Percentiles rank a stretch among this genome's conserved stretches.
phyloP scores from a whole-genome alignment of 352 stramenopile genomes.

The Pythium grandisporangium region DNA sequence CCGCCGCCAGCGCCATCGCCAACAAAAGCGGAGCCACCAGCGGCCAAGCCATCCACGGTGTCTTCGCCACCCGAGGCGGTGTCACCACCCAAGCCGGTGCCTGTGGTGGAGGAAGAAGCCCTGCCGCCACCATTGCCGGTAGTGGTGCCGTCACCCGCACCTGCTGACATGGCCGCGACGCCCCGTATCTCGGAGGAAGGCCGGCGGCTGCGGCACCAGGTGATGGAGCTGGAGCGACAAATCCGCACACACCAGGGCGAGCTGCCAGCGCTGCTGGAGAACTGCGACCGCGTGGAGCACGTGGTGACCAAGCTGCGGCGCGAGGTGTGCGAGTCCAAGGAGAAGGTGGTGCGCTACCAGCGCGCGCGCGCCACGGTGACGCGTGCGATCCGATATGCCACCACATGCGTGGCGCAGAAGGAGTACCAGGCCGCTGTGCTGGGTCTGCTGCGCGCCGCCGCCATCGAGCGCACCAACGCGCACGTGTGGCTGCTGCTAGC shows the following conservation, averaged over 20 bases:
- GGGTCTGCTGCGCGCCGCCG: slow-evolving; percentile 11
- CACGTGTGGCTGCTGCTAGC: slow-evolving; percentile 19
- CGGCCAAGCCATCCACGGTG: no score
- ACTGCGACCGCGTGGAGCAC: slow-evolving; percentile 13
- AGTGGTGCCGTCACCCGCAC: no score
- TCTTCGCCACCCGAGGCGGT: no score
- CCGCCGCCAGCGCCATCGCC: no score
- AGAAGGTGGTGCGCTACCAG: slow-evolving; percentile 14
- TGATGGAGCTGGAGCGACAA: slow-evolving; percentile 18
- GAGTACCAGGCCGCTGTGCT: slow-evolving; percentile 16
- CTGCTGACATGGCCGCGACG: no score
- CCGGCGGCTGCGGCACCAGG: slow-evolving; percentile 9
- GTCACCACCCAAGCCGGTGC: no score
- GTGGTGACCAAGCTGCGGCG: slow-evolving; percentile 3
- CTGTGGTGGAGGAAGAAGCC: no score
- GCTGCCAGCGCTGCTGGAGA: slow-evolving; percentile 12
- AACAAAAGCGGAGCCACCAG: no score
- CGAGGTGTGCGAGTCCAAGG: slow-evolving; percentile 7
- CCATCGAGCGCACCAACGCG: slow-evolving; percentile 17
- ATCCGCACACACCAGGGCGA: slow-evolving; percentile 15
- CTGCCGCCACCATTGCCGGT: no score
- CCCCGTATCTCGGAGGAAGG: slow-evolving; percentile 10
- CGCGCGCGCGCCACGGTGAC: slow-evolving; percentile 10
- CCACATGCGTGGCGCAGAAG: slow-evolving; percentile 6
- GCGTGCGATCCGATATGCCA: slow-evolving; percentile 7